Percentiles rank a stretch among this genome's conserved stretches.
Evolutionary conservation across 805 yeast species (phyloP).

Genomic region (Myxozyma melibiosi): DNA sequence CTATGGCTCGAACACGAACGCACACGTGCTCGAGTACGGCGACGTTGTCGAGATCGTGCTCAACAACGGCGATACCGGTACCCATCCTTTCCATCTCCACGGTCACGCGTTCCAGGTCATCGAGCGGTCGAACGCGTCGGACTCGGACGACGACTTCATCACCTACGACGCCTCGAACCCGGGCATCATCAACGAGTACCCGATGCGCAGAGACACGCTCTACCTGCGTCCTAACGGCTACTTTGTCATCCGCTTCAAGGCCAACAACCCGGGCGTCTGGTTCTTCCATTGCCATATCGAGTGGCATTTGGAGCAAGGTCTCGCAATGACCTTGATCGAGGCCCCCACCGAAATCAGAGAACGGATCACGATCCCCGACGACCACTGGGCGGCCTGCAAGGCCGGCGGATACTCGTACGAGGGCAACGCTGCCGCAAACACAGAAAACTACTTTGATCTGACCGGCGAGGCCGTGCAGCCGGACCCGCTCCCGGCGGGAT

Average conservation of each 20-base stretch:
- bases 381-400: conserved; percentile 60
- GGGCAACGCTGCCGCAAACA: conserved; percentile 92
- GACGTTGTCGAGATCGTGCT: conserved; percentile 77
- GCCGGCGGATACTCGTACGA: conserved; percentile 52
- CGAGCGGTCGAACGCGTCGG: conserved; percentile 66
- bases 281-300: conserved; percentile 98
- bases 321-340: conserved; percentile 78
- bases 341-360: conserved; percentile 68
- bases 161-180: conserved; percentile 57
- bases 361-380: conserved; percentile 61
- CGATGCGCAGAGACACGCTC: conserved; percentile 81
- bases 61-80: conserved; percentile 87
- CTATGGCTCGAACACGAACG: conserved; percentile 79
- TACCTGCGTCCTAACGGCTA: conserved; percentile 82
- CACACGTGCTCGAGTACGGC: conserved; percentile 67
- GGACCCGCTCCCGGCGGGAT: conserved; percentile 73
- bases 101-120: conserved; percentile 88
- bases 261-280: conserved; percentile 98
- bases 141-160: conserved; percentile 55
- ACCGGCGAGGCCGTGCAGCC: conserved; percentile 71
- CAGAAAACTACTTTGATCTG: conserved; percentile 61
- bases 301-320: conserved; percentile 97
- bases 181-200: conserved; percentile 63
- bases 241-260: conserved; percentile 81
- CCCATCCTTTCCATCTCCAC: conserved; percentile 97